phyloP scores from a whole-genome alignment of 1,284 basidiomycete species.

The Fomitopsis palustris region DNA sequence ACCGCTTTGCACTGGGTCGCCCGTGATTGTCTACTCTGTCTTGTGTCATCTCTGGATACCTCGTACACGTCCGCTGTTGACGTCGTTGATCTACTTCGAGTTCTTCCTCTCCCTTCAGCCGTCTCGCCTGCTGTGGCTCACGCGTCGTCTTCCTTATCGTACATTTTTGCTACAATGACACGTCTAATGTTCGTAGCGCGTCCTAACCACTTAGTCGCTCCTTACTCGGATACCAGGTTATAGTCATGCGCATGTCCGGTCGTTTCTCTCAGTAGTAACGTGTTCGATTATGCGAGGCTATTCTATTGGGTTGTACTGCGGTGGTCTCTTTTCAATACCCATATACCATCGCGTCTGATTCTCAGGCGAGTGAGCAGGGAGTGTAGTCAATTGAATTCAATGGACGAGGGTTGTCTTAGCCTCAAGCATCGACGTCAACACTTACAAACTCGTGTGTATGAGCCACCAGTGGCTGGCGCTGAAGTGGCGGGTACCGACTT shows the following conservation, averaged over 20 bases:
- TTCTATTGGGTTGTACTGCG: constrained; percentile 32
- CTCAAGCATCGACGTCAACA: background rate
- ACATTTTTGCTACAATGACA: constrained; percentile 42
- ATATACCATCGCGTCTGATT: constrained; percentile 29
- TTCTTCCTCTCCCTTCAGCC: constrained; percentile 11
- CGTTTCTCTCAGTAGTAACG: constrained; percentile 43
- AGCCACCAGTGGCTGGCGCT: background rate
- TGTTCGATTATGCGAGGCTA: constrained; percentile 30
- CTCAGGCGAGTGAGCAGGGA: background rate
- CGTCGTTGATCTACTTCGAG: constrained; percentile 3
- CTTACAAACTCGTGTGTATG: background rate
- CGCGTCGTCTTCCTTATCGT: constrained; percentile 36
- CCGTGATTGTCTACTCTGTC: constrained; percentile 29
- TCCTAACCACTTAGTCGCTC: constrained; percentile 42
- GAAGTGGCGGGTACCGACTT: background rate
- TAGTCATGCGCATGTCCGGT: constrained; percentile 32
- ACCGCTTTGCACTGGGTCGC: constrained; percentile 66
- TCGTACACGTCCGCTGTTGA: background rate
- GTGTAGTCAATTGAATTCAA: background rate
- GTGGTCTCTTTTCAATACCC: constrained; percentile 34
- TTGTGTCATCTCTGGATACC: constrained; percentile 8
- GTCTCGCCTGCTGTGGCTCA: constrained; percentile 27
- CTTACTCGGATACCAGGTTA: constrained; percentile 57
- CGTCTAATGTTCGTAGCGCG: constrained; percentile 24
- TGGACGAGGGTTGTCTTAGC: too few species aligned